phyloP scores from a whole-genome alignment of 1,284 basidiomycete genomes.

The Fomitopsis pinicola region DNA sequence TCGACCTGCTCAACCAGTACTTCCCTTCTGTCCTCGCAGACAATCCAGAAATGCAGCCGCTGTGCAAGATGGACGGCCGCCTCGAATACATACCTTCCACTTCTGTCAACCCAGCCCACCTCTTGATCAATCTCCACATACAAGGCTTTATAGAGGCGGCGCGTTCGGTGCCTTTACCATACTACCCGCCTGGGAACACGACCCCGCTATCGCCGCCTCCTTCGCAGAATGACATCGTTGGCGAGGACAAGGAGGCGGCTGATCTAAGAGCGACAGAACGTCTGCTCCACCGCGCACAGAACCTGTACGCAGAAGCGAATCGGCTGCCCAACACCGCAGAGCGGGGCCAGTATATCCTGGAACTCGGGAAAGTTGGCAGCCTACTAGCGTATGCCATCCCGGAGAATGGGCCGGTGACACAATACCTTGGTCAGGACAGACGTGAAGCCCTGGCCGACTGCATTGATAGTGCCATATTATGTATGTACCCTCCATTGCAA shows the following conservation, averaged over 20 bases:
- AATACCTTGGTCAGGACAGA: conserved; percentile 68
- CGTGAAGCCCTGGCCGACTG: conserved; percentile 81
- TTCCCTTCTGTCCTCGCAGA: conserved; percentile 65
- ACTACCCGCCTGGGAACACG: conserved; percentile 27
- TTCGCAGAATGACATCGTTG: conserved; percentile 12
- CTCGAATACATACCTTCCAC: conserved; percentile 51
- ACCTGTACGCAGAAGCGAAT: conserved; percentile 53
- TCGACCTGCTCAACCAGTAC: conserved; percentile 55
- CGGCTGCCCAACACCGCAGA: conserved; percentile 49
- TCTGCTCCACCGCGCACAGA: conserved; percentile 55
- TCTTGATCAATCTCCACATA: conserved; percentile 80
- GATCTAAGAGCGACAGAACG: conserved; percentile 15
- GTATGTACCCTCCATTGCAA: conserved; percentile 40
- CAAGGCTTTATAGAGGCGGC: conserved; percentile 80
- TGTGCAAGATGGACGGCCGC: conserved; percentile 6
- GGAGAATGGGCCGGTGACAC: conserved; percentile 62
- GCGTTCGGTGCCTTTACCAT: conserved; percentile 61
- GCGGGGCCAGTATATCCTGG: conserved; percentile 55
- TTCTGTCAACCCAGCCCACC: conserved; percentile 65
- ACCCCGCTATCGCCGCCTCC: conserved; percentile 10
- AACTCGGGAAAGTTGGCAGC: conserved; percentile 69
- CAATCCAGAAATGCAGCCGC: conserved; percentile 12
- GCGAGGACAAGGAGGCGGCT: conserved; percentile 24
- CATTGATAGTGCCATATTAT: conserved; percentile 80
- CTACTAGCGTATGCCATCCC: conserved; percentile 75